Conservation (phyloP, 768 basidiomycete species). For the Trametes maxima region DNA sequence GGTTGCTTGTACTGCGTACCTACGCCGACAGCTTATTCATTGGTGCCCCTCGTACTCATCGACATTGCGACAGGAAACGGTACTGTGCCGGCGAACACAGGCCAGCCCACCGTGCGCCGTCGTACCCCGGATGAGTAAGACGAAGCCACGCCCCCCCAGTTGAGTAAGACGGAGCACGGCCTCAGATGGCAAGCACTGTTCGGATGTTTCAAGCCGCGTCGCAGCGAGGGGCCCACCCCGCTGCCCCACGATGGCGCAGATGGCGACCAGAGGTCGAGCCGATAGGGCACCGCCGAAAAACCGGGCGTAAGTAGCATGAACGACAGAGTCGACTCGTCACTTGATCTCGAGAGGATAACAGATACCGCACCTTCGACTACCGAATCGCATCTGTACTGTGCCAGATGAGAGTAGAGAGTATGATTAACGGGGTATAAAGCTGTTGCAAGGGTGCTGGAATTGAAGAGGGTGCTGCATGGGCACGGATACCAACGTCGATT, state of each 20-base stretch:
- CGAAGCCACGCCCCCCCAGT: no score
- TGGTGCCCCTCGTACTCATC: conserved; percentile 4
- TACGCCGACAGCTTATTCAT: background rate
- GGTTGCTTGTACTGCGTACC: background rate
- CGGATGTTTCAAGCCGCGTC: background rate
- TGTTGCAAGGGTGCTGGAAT: no score
- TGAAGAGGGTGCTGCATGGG: no score
- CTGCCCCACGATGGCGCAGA: background rate
- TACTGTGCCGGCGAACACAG: conserved; percentile 8
- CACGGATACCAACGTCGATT: no score
- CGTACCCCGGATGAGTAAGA: no score
- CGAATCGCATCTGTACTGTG: no score
- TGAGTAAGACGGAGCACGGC: background rate
- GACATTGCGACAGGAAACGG: background rate
- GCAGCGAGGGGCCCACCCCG: background rate
- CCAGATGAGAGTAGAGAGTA: no score
- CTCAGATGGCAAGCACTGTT: background rate
- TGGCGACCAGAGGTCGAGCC: background rate
- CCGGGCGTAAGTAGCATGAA: background rate
- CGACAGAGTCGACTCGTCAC: background rate
- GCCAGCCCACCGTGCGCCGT: no score
- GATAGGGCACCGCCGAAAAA: background rate
- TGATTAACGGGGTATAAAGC: no score
- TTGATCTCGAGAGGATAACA: no score
- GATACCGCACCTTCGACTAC: no score